Evolutionary conservation across 2,329 filamentous ascomycete genomes (phyloP), one percentile per base, ranked within the genome.

Genomic region (Aspergillus neoniger): DNA sequence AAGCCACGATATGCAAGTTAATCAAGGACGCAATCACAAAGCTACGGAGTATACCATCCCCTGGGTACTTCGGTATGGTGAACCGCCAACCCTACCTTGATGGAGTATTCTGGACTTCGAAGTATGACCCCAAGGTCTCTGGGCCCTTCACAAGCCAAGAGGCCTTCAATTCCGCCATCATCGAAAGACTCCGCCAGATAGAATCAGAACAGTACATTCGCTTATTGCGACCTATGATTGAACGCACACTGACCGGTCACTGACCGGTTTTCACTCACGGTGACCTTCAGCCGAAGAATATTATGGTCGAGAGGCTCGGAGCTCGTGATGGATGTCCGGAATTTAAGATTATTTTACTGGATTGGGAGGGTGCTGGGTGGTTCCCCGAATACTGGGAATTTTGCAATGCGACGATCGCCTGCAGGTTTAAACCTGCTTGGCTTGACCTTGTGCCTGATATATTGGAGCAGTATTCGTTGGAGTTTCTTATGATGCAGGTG

Each of bases 321-420:
- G 21, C 25, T 50, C 25, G 52, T 6, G 53, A 54, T 17, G 53
- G 53, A 50, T 5, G 41, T 15, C 48, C 41, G 28, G 19, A 36
- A 9, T 62, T 49, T 7, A 61, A 19, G 19, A 55, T 63, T 23
- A 61, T 48, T 28, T 19, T 63, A 36, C 14, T 59, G 2, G 59
- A 65, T 47, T 65, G 63, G 63, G 61, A 63, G 48, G 59, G 47
- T 15, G 44, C 65, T 57, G 61, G 63, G 30, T 65, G 59, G 60
- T 65, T 54, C 49, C 62, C 62, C 2, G 60, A 65, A n/a, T 65
- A 57, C 50, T 64, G 62, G 63, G 65, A 65, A 36, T 67, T 65
- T 28, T 67, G 62, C 55, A 63, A 61, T 47, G 60, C 61, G n/a
- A 64, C 62, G 9, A 59, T 63, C 21, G 52, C 56, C 36, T 61